Percentiles rank a stretch among this genome's conserved stretches.
Conservation (phyloP, 192 early-diverging fungal species). For the Borealophlyctis nickersoniae region DNA sequence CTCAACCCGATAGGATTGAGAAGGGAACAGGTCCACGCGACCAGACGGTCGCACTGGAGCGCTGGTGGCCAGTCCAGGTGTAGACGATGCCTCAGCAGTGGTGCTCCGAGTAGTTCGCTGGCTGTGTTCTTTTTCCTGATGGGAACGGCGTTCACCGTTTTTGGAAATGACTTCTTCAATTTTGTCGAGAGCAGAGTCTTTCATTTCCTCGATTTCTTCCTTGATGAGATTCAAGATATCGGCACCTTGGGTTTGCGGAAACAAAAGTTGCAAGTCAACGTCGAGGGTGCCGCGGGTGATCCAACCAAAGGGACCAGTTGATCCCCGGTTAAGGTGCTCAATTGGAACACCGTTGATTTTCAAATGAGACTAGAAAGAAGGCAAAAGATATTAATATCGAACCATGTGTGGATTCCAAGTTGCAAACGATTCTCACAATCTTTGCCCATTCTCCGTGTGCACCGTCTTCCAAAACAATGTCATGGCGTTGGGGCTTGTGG, state of each 20-base stretch:
- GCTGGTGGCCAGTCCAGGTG: background rate
- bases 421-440: constrained; percentile 26
- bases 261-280: constrained; percentile 58
- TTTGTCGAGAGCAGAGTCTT: constrained; percentile 40
- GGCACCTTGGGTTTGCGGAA: constrained; percentile 40
- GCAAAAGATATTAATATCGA: background rate
- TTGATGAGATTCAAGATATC: constrained; percentile 43
- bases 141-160: no score
- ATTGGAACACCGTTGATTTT: constrained; percentile 88
- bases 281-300: constrained; percentile 87
- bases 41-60: background rate
- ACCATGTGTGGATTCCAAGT: background rate
- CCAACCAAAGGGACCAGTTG: constrained; percentile 89
- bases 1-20: no score
- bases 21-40: background rate
- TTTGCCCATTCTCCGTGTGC: constrained; percentile 37
- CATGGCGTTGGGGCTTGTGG: constrained; percentile 75
- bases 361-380: constrained; percentile 53
- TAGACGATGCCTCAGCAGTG: no score
- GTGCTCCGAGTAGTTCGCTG: no score
- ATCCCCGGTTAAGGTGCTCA: constrained; percentile 82
- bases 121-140: no score
- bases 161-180: constrained; percentile 37
- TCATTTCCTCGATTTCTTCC: constrained; percentile 41
- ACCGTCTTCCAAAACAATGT: constrained; percentile 22